These are phyloP conservation scores for Stagonosporopsis rhizophila DNA, from an alignment of 2,329 filamentous ascomycete species.

Conservation along the genomic window DNA sequence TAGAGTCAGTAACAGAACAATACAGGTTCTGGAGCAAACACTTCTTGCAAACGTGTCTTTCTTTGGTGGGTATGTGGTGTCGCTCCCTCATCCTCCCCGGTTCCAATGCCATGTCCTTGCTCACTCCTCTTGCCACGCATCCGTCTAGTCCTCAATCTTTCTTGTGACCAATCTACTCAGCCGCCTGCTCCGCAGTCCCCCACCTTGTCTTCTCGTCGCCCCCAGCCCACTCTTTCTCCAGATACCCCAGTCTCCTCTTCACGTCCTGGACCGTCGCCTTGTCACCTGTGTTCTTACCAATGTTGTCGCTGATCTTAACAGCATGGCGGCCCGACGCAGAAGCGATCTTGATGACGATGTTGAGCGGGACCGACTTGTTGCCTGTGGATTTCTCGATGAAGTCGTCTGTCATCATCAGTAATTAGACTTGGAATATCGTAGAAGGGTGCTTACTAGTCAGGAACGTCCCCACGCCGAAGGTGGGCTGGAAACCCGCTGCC, in stretches of 20 bases:
- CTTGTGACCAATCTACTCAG: constrained; percentile 3
- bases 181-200: constrained; percentile 59
- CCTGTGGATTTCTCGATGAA: constrained; percentile 75
- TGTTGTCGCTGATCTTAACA: constrained; percentile 89
- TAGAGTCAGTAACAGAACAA: too few relatives aligned
- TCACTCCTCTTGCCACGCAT: background rate
- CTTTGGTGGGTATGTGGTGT: background rate
- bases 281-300: constrained; percentile 93
- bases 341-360: constrained; percentile 97
- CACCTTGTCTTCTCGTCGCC: constrained; percentile 86
- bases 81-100: background rate
- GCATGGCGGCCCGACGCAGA: constrained; percentile 81
- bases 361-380: constrained; percentile 86
- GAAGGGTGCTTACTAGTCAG: constrained; percentile 70
- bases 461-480: constrained; percentile 94
- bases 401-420: constrained; percentile 66
- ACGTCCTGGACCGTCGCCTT: constrained; percentile 78
- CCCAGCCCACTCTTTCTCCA: constrained; percentile 81
- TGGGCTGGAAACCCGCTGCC: constrained; percentile 78
- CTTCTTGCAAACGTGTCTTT: background rate
- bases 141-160: background rate
- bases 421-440: too few relatives aligned
- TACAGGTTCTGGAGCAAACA: too few relatives aligned
- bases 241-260: constrained; percentile 84
- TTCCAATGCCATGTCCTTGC: too few relatives aligned